Conservation (phyloP, 2,329 filamentous ascomycete genomes). For the Tolypocladium ophioglossoides region DNA sequence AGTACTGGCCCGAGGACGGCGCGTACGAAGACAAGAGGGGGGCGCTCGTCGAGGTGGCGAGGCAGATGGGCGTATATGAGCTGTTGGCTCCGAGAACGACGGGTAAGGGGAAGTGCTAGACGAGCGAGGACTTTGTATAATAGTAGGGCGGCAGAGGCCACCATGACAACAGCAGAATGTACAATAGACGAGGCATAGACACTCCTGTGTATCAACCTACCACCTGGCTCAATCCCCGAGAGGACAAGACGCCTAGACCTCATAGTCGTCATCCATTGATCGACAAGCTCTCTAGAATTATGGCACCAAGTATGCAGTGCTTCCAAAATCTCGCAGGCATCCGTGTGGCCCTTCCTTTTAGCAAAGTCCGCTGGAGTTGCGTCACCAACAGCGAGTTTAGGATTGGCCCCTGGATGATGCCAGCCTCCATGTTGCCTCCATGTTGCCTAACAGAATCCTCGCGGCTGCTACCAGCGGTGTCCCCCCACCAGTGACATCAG, state of each 20-base stretch:
- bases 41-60: conserved; percentile 21
- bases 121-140: neutral
- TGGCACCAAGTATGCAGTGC: neutral
- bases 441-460: no score
- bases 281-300: neutral
- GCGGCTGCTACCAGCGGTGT: no score
- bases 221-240: neutral
- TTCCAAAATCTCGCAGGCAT: neutral
- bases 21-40: conserved; percentile 12
- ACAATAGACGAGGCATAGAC: neutral
- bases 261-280: neutral
- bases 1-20: conserved; percentile 20
- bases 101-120: neutral
- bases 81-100: conserved; percentile 11
- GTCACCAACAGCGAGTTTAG: no score
- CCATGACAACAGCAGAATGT: neutral
- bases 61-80: conserved; percentile 33
- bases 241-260: neutral
- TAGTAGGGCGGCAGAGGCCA: neutral
- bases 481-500: no score
- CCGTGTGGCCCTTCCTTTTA: neutral
- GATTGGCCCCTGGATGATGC: no score
- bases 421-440: no score
- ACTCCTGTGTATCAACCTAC: neutral
- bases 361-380: neutral